These are phyloP conservation scores for Rhodotorula sp. DNA, from an alignment of 1,284 basidiomycete genomes.

Conservation along the genomic window DNA sequence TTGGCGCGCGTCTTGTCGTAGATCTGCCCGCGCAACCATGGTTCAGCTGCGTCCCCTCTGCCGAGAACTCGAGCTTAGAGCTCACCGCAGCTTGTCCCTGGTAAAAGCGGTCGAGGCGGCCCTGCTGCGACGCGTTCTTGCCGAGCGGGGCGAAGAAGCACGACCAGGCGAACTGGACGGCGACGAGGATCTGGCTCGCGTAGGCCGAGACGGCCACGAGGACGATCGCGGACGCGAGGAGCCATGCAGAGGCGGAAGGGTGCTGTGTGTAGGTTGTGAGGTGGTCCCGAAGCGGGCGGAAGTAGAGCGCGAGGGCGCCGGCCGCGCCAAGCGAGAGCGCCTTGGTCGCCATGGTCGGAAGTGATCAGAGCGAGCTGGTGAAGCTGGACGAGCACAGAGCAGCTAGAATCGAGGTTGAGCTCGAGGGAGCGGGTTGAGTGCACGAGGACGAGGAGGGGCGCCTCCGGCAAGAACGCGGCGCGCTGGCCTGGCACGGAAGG, in stretches of 20 bases:
- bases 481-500: not conserved
- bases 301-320: constrained; percentile 7
- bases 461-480: no score
- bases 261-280: constrained; percentile 20
- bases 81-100: constrained; percentile 62
- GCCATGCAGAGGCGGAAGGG: constrained; percentile 4
- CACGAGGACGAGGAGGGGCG: not conserved
- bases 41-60: not conserved
- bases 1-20: constrained; percentile 66
- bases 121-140: constrained; percentile 48
- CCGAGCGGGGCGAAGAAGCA: constrained; percentile 54
- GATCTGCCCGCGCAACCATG: constrained; percentile 44
- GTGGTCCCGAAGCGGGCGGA: constrained; percentile 19
- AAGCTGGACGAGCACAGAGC: not conserved
- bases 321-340: constrained; percentile 5
- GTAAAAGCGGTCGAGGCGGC: constrained; percentile 60
- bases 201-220: constrained; percentile 7
- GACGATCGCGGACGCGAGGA: constrained; percentile 11
- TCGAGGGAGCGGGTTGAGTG: not conserved
- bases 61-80: not conserved
- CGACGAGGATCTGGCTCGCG: constrained; percentile 8
- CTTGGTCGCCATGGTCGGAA: not conserved
- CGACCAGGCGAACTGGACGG: constrained; percentile 33
- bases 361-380: not conserved
- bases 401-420: not conserved